Evolutionary conservation across 163 green algal genomes (phyloP).

Genomic region (Coccomyxa subellipsoidea): DNA sequence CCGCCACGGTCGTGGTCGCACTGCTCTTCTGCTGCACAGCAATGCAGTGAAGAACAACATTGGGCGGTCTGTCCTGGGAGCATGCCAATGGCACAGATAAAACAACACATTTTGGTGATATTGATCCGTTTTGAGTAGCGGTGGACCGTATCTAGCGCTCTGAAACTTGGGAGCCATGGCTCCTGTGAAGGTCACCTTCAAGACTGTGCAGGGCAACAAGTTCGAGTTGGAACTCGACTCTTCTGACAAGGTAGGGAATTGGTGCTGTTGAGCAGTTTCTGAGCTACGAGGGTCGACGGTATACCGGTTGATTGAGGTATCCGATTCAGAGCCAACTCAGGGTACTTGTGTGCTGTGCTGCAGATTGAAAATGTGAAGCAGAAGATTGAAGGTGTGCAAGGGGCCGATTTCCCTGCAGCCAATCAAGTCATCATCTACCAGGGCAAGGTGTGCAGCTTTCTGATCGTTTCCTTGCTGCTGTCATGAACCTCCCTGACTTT

Average conservation of each 20-base stretch:
- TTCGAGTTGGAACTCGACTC: not conserved
- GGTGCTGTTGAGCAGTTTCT: not conserved
- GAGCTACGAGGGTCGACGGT: not conserved
- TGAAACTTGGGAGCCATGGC: not conserved
- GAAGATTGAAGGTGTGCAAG: conserved; percentile 62
- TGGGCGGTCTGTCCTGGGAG: not conserved
- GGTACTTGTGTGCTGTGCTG: not conserved
- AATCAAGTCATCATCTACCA: conserved; percentile 86
- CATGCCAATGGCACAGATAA: not conserved
- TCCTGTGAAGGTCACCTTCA: conserved; percentile 7
- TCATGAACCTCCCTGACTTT: not conserved
- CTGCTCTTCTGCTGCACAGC: not conserved
- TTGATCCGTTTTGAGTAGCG: not conserved
- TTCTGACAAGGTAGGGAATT: not conserved
- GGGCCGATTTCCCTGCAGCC: conserved; percentile 52
- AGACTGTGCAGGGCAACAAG: conserved; percentile 10
- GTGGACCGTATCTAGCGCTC: no score
- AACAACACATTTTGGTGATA: not conserved
- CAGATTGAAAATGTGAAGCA: conserved; percentile 79
- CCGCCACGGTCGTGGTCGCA: not conserved
- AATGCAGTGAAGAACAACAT: not conserved
- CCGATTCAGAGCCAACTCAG: not conserved
- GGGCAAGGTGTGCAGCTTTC: conserved; percentile 58
- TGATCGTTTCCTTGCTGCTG: not conserved
- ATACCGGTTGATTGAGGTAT: not conserved